Evolutionary conservation across 2,329 filamentous ascomycete genomes (phyloP), one percentile per base, ranked within the genome.

Genomic region (Rutstroemia sp.): DNA sequence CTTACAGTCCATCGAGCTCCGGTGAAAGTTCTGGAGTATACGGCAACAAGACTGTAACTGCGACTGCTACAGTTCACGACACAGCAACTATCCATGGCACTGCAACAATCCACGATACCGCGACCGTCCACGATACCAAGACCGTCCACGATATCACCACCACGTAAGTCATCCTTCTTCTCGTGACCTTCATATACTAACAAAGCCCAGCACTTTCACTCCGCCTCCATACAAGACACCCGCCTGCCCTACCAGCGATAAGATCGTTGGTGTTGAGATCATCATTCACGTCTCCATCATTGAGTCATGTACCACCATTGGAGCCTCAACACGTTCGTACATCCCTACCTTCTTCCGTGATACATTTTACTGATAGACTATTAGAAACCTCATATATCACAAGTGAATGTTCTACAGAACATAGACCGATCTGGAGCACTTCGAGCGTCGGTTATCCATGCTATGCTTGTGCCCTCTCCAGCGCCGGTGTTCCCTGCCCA

Each of bases 191-290:
- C 30, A 34, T 9, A 25, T 39, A 38, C 46, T 57, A 14, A 34
- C 9, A 23, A 7, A 42, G 19, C 14, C 45, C 21, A 62, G 58
- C n/a, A 59, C 57, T 14, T 58, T 60, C 23, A 53, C 52, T 21
- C 56, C 60, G 27, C 50, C 55, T 21, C 56, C 61, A 42, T 62
- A 53, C 38, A 57, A 62, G 14, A 63, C 61, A 14, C 60, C 61
- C 3, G 10, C 56, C 5, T 42, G 51, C 17, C 61, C 61, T 47
- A 52, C 47, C 5, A 19, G 12, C 9, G 41, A 58, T 14, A 51
- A 58, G 47, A 57, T 65, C 54, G 63, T 72, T 23, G 69, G 69
- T 47, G 56, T 72, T 42, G 68, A 72, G 56, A 61, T 70, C 17
- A 65, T 71, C 21, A 57, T 69, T 30, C 61, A 68, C 45, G 61